Percentiles rank a stretch among this genome's conserved stretches.
phyloP scores from a whole-genome alignment of 371 early-diverging fungal species.

The Mucor circinelloides region DNA sequence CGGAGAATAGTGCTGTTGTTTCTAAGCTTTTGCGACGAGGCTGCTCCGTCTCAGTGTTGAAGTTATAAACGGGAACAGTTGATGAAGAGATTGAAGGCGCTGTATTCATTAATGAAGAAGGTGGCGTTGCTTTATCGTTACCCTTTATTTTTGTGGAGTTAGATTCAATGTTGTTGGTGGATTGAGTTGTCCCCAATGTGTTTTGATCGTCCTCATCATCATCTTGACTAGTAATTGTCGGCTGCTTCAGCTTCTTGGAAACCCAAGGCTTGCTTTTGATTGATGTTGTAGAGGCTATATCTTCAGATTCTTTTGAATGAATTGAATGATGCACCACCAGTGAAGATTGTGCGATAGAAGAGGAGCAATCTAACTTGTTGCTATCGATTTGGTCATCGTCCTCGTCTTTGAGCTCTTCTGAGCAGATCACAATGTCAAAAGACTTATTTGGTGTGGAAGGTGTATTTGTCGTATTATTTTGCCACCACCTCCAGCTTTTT shows the following conservation, averaged over 20 bases:
- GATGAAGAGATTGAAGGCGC: constrained; percentile 15
- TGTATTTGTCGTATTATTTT: not conserved
- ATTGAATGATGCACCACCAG: constrained; percentile 11
- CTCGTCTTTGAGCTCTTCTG: not conserved
- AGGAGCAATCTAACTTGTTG: not conserved
- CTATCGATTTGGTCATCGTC: not conserved
- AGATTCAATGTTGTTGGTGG: not conserved
- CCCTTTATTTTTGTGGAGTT: not conserved
- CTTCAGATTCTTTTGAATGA: constrained; percentile 17
- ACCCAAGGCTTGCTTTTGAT: constrained; percentile 20
- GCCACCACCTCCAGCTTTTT: constrained; percentile 17
- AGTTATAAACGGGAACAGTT: constrained; percentile 16
- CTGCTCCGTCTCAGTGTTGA: not conserved
- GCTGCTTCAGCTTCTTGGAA: not conserved
- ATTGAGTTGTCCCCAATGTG: not conserved
- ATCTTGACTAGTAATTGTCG: not conserved
- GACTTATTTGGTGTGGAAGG: not conserved
- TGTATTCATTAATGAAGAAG: not conserved
- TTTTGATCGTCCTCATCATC: constrained; percentile 5
- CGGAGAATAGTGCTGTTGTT: constrained; percentile 9
- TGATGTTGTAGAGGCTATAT: constrained; percentile 10
- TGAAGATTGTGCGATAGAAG: constrained; percentile 13
- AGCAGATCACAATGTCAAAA: not conserved
- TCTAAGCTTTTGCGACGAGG: constrained; percentile 1
- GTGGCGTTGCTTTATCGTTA: not conserved